A percentile compares a stretch with the other conserved stretches of the same genome.
Conservation (phyloP, 371 early-diverging fungal species). For the Mucor lusitanicus region DNA sequence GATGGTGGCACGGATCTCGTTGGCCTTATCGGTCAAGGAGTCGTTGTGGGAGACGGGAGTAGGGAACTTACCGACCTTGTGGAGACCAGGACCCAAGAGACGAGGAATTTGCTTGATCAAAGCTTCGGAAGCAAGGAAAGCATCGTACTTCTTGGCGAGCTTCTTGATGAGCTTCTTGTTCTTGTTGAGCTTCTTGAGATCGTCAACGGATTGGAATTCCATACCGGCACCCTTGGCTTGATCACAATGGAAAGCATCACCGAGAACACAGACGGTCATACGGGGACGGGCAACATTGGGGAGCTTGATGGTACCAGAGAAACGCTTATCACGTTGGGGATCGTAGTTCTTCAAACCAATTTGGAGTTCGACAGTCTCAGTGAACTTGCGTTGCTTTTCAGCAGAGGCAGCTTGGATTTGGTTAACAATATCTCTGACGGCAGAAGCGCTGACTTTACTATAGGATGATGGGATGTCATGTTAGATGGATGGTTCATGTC, state of each 20-base stretch:
- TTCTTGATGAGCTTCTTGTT: conserved; percentile 99
- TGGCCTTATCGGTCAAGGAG: conserved; percentile 88
- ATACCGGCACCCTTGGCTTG: conserved; percentile 92
- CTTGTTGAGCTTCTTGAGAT: conserved; percentile 99
- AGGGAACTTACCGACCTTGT: conserved; percentile 98
- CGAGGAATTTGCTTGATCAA: conserved; percentile 99
- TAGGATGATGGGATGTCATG: background rate
- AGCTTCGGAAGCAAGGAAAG: conserved; percentile 97
- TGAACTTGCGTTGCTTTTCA: conserved; percentile 91
- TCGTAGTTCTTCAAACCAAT: conserved; percentile 99
- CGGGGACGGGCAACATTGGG: conserved; percentile 87
- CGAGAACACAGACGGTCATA: conserved; percentile 92
- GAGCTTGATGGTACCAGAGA: conserved; percentile 36
- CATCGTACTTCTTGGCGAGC: conserved; percentile 93
- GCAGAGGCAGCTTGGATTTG: conserved; percentile 73
- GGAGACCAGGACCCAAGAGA: conserved; percentile 97
- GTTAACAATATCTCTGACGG: conserved; percentile 82
- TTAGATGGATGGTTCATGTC: background rate
- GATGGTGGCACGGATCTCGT: conserved; percentile 96
- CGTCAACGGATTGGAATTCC: conserved; percentile 96
- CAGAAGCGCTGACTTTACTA: conserved; percentile 86
- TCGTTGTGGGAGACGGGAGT: conserved; percentile 95
- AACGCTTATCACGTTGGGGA: conserved; percentile 59
- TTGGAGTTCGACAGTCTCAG: conserved; percentile 96
- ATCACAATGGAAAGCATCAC: conserved; percentile 96